phyloP scores from a whole-genome alignment of 2,329 filamentous ascomycete species.

The Xylariaceae sp. region DNA sequence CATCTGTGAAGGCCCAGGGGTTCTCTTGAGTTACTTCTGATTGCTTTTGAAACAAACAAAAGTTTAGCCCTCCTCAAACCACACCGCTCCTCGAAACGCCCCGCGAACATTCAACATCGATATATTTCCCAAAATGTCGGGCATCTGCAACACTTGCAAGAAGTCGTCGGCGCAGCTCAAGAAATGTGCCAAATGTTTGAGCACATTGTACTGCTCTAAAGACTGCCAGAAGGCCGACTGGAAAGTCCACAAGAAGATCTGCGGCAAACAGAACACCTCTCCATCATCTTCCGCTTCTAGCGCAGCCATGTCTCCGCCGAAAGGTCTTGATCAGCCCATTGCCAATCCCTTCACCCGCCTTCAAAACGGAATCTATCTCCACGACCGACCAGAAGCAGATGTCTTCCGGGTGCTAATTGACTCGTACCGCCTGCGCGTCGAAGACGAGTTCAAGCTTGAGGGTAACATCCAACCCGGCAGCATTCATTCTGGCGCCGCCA shows the following conservation, averaged over 20 bases:
- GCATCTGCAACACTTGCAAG: constrained; percentile 15
- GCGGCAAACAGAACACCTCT: constrained; percentile 6
- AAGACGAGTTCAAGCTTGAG: constrained; percentile 12
- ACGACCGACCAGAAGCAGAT: constrained; percentile 15
- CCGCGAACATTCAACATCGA: too few relatives aligned
- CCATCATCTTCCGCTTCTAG: not conserved
- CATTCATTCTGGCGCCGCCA: constrained; percentile 8
- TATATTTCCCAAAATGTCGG: constrained; percentile 15
- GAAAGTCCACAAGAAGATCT: constrained; percentile 20
- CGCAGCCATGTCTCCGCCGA: constrained; percentile 8
- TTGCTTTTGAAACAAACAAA: too few relatives aligned
- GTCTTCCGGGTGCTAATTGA: constrained; percentile 17
- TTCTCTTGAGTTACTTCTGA: too few relatives aligned
- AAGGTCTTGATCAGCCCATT: constrained; percentile 12
- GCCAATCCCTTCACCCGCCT: constrained; percentile 15
- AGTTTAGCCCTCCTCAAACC: too few relatives aligned
- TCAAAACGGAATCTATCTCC: constrained; percentile 13
- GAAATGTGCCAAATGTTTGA: constrained; percentile 16
- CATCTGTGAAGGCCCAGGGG: too few relatives aligned
- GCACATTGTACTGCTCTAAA: constrained; percentile 17
- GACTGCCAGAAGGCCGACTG: constrained; percentile 21
- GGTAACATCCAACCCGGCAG: constrained; percentile 1
- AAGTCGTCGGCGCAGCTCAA: constrained; percentile 16
- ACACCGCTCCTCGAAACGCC: too few relatives aligned
- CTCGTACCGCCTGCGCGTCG: constrained; percentile 13